Base-by-base conservation (phyloP, 2,329 filamentous ascomycete species). In the Didymella arachidicola region DNA sequence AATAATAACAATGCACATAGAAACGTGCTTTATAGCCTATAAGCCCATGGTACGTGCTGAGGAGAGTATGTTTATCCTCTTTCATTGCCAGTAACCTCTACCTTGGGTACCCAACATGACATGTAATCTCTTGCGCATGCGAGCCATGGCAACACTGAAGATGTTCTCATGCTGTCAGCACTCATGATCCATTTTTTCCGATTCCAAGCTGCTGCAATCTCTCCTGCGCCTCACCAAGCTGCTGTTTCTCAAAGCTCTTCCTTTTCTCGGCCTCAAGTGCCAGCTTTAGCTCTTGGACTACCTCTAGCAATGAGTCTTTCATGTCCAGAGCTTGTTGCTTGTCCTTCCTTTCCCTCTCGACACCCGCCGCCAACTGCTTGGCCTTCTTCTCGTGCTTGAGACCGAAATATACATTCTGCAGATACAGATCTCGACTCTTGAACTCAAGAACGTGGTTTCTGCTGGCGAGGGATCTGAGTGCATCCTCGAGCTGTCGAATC, bases 1-100 rank as follows among this genome's bases (percentile, higher is more conserved):
- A 54, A 46, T 39, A 29, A 14, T 27, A 44, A 48, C 4, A 18
- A 39, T 11, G 49, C n/a, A 53, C 22, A 53, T 16, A 12, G 34
- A 3, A n/a, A 6, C 11, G 14, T 12, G 5, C 14, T 41, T 16
- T 10, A 3, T 5, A 14, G 19, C 38, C 25, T 14, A 14, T 41
- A 4, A 41, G 6, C 8, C 19, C 4, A 22, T 16, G n/a, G 10
- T 19, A 2, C 8, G 8, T 25, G 19, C 11, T 14, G 3, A 25
- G 38, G 12, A 11, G 4, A 11, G 8, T 14, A 1, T 14, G 10
- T 25, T 4, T 25, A 41, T 36, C 3, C 8, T 11, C 16, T 14
- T 36, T 16, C n/a, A 36, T 36, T 6, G 16, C 7, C 2, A 36
- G 32, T 7, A 16, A 36, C 6, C 6, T 36, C 32, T 36, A 36